phyloP scores from a whole-genome alignment of 192 early-diverging fungal species.

The Cetraspora pellucida region DNA sequence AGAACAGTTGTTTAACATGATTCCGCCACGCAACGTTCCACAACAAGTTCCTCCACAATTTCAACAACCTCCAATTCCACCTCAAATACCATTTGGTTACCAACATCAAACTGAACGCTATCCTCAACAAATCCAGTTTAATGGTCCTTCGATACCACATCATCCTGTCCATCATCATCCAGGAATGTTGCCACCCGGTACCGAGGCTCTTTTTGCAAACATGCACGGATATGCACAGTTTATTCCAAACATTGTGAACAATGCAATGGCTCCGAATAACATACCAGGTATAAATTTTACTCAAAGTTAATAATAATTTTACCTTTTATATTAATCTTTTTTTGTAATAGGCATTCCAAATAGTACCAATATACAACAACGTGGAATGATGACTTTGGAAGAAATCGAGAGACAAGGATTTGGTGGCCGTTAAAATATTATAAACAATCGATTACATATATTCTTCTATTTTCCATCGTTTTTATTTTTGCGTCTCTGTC shows the following conservation, averaged over 20 bases:
- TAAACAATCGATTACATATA: neutral
- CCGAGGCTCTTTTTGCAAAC: conserved; percentile 34
- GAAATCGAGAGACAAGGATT: conserved; percentile 33
- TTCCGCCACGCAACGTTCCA: conserved; percentile 24
- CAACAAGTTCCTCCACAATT: conserved; percentile 30
- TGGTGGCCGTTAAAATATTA: conserved; percentile 27
- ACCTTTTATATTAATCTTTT: neutral
- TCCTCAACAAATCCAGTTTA: conserved; percentile 28
- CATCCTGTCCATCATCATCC: conserved; percentile 29
- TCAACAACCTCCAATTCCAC: conserved; percentile 27
- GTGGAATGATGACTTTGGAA: conserved; percentile 35
- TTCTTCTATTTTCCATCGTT: neutral
- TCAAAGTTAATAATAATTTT: neutral
- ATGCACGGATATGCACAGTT: conserved; percentile 35
- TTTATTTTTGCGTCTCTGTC: conserved; percentile 1
- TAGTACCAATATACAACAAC: conserved; percentile 27
- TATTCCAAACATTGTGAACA: conserved; percentile 33
- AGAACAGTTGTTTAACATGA: conserved; percentile 30
- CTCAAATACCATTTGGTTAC: conserved; percentile 30
- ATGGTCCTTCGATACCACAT: conserved; percentile 25
- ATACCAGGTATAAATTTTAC: conserved; percentile 14
- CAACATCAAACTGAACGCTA: conserved; percentile 32
- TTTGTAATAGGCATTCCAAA: conserved; percentile 15
- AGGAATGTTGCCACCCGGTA: conserved; percentile 18
- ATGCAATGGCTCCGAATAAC: conserved; percentile 25